phyloP scores from a whole-genome alignment of 306 rosid species.

The Casuarina equisetifolia region DNA sequence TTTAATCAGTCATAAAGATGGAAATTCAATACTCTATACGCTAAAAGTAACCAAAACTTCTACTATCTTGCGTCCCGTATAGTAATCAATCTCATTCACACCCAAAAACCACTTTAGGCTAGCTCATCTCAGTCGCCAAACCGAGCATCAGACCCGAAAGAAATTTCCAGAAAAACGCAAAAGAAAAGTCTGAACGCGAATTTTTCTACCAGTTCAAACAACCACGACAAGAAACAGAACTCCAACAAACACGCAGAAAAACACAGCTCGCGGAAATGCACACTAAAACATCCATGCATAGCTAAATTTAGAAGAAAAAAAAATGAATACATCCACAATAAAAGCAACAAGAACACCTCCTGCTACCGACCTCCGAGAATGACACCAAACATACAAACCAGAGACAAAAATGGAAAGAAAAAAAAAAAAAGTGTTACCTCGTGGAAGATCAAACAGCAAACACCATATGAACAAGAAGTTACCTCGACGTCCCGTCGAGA shows the following conservation, averaged over 20 bases:
- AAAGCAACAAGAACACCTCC: neutral
- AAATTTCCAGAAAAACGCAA: neutral
- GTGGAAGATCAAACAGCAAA: neutral
- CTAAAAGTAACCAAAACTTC: neutral
- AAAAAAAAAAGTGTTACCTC: neutral
- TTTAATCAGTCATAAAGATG: neutral
- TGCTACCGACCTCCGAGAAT: neutral
- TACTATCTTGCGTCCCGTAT: neutral
- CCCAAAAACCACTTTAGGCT: neutral
- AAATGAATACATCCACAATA: neutral
- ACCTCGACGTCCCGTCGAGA: neutral
- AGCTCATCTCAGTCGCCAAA: slow-evolving; percentile 3
- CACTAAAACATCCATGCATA: neutral
- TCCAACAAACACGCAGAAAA: neutral
- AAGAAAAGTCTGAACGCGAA: neutral
- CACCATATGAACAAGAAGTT: neutral
- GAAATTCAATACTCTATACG: neutral
- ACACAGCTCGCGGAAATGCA: neutral
- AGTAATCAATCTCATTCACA: neutral
- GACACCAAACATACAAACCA: neutral
- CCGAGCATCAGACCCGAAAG: neutral
- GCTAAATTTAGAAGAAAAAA: neutral
- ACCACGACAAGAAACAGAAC: neutral
- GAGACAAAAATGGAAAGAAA: neutral
- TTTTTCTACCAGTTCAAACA: neutral